Conservation (phyloP, 139 green algal species). For the Chlamydomonas incerta region DNA sequence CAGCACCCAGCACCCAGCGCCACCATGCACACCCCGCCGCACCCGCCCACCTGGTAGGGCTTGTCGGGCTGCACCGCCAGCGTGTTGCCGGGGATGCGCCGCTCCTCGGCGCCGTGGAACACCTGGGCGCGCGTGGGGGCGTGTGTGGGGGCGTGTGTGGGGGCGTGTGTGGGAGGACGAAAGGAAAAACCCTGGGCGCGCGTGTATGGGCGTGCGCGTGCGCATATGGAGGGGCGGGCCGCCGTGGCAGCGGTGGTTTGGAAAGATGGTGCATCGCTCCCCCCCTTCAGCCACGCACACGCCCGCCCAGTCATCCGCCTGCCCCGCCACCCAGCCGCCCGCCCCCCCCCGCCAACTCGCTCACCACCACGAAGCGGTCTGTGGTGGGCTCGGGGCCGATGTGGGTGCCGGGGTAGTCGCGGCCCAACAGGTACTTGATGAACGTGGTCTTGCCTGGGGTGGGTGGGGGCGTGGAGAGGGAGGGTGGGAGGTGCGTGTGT, state of each 20-base stretch:
- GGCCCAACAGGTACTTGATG: constrained; percentile 94
- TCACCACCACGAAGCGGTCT: constrained; percentile 97
- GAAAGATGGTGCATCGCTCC: too few species aligned
- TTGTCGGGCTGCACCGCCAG: constrained; percentile 95
- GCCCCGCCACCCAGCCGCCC: not conserved
- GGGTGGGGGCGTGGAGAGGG: not conserved
- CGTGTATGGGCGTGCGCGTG: too few species aligned
- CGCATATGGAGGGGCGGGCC: too few species aligned
- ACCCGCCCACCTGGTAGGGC: constrained; percentile 72
- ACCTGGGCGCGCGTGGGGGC: not conserved
- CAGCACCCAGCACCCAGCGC: too few species aligned
- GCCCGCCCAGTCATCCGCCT: not conserved
- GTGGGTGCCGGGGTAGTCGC: constrained; percentile 93
- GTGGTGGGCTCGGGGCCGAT: constrained; percentile 98
- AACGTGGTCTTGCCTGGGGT: constrained; percentile 95
- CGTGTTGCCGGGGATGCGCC: constrained; percentile 94
- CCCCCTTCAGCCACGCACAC: not conserved
- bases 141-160: not conserved
- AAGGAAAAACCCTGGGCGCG: too few species aligned
- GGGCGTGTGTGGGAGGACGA: not conserved
- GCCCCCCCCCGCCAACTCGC: constrained; percentile 62
- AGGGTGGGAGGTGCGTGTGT: not conserved
- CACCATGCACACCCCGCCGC: too few species aligned
- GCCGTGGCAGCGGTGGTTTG: too few species aligned
- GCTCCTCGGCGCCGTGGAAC: constrained; percentile 43